Conservation (phyloP, 176 grass and related monocot species). For the Dendrocalamus sinicus region DNA sequence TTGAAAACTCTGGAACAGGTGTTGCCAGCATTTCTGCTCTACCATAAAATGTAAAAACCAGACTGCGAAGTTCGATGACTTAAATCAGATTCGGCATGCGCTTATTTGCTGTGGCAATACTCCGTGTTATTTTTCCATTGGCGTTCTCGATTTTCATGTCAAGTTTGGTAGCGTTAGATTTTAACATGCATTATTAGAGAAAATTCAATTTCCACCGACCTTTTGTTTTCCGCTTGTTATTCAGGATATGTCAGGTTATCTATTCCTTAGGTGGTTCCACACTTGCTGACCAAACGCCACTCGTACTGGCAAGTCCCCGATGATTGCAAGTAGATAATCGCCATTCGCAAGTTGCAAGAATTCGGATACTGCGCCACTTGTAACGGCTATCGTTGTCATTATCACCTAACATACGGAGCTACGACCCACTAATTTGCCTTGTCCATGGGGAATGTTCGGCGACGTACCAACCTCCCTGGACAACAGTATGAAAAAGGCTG, state of each 20-base stretch:
- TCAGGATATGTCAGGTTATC: not conserved
- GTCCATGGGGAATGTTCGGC: conserved; percentile 46
- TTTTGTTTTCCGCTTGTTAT: not conserved
- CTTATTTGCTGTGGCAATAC: not conserved
- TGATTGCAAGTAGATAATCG: conserved; percentile 38
- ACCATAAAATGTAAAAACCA: not conserved
- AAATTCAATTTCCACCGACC: not conserved
- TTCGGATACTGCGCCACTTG: conserved; percentile 40
- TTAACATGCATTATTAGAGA: not conserved
- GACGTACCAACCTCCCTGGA: conserved; percentile 14
- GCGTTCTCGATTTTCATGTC: not conserved
- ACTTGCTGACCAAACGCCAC: not conserved
- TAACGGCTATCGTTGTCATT: not conserved
- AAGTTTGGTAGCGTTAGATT: not conserved
- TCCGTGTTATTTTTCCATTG: not conserved
- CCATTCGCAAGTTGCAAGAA: conserved; percentile 38
- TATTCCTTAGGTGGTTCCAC: not conserved
- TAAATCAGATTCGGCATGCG: not conserved
- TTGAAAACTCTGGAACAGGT: conserved; percentile 12
- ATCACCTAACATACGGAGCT: not conserved
- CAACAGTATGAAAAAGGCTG: not conserved
- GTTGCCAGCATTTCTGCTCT: not conserved
- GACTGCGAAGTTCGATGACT: conserved; percentile 1
- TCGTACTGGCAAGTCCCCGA: conserved; percentile 3
- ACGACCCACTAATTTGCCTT: conserved; percentile 8